Evolutionary conservation across 73 alveolate genomes (phyloP), one percentile per base, ranked within the genome.

Genomic region (Paramecium pentaurelia): DNA sequence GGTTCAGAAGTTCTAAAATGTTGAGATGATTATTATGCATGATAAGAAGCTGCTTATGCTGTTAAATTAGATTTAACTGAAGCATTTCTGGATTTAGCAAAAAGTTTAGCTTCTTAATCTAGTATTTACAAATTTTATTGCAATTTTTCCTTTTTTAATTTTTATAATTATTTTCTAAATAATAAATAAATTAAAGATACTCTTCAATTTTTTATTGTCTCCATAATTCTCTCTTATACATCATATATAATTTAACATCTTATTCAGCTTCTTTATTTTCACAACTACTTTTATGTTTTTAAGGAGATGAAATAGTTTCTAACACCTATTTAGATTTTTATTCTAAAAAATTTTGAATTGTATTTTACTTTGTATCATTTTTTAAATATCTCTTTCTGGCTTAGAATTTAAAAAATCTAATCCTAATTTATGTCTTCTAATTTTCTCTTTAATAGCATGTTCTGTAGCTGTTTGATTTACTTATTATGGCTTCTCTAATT

Each of bases 31-130:
- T 38, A 38, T 34, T 64, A 64, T 32, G 30, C 84, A 27, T 64
- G 84, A 32, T 64, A 34, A 0, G 84, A 64, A 2, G 30, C 68
- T 38, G 88, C 38, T 42, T 75, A 75, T 16, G 37, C 58, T 10
- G 38, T 38, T 30, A 75, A 25, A 75, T 75, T 75, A 2, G 68
- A 38, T 38, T 75, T 75, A 9, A 75, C 88, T 75, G 88, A 75
- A 42, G 88, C 88, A 75, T 75, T 75, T 75, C 88, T 75, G 3
- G 88, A 75, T 42, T 75, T 75, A 38, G 88, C 88, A 75, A 38
- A 75, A 1, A 36, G 58, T 8, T 75, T 75, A 4, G 88, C 88
- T 12, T 75, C 88, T 75, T 75, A 27, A 36, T 75, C 36, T 18
- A 75, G 40, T 16, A 38, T 36, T 18, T 75, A 75, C 20, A 75